Percentiles rank a stretch among this genome's conserved stretches.
These are phyloP conservation scores for Metschnikowia lachancei DNA, from an alignment of 805 yeast species.

Conservation along the genomic window DNA sequence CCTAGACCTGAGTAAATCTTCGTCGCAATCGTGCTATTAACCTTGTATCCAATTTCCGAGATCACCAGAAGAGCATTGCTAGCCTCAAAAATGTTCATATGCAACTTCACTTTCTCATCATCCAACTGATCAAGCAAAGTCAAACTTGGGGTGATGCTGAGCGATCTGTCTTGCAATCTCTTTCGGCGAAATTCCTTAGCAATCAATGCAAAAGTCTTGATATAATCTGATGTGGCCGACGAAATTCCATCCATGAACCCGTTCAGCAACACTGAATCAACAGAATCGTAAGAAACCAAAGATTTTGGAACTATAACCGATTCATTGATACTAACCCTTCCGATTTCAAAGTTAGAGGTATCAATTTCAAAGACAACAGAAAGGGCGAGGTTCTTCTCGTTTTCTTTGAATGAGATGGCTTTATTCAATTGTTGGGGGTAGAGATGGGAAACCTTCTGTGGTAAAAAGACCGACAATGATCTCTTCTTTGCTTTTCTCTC, in stretches of 20 bases:
- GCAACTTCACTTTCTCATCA: slow-evolving; percentile 74
- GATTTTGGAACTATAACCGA: slow-evolving; percentile 64
- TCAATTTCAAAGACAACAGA: slow-evolving; percentile 82
- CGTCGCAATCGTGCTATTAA: slow-evolving; percentile 83
- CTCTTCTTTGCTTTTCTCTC: slow-evolving; percentile 91
- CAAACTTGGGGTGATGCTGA: slow-evolving; percentile 51
- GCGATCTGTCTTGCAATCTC: slow-evolving; percentile 50
- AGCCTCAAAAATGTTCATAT: slow-evolving; percentile 68
- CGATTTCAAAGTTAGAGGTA: slow-evolving; percentile 65
- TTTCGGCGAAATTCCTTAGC: slow-evolving; percentile 70
- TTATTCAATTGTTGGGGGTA: slow-evolving; percentile 66
- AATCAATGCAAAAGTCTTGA: slow-evolving; percentile 60
- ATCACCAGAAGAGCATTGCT: slow-evolving; percentile 56
- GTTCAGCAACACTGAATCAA: slow-evolving; percentile 49
- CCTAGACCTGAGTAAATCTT: slow-evolving; percentile 73
- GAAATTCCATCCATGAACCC: slow-evolving; percentile 29
- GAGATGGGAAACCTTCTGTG: slow-evolving; percentile 67
- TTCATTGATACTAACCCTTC: slow-evolving; percentile 74
- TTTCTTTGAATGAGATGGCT: slow-evolving; percentile 57
- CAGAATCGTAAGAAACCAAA: slow-evolving; percentile 50
- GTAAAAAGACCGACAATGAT: slow-evolving; percentile 83
- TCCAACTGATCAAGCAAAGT: slow-evolving; percentile 77
- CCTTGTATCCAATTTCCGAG: slow-evolving; percentile 75
- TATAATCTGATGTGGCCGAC: slow-evolving; percentile 61
- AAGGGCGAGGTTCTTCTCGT: slow-evolving; percentile 60